These are phyloP conservation scores for Picea glauca DNA, from an alignment of 75 land plant genomes.

Conservation along the genomic window DNA sequence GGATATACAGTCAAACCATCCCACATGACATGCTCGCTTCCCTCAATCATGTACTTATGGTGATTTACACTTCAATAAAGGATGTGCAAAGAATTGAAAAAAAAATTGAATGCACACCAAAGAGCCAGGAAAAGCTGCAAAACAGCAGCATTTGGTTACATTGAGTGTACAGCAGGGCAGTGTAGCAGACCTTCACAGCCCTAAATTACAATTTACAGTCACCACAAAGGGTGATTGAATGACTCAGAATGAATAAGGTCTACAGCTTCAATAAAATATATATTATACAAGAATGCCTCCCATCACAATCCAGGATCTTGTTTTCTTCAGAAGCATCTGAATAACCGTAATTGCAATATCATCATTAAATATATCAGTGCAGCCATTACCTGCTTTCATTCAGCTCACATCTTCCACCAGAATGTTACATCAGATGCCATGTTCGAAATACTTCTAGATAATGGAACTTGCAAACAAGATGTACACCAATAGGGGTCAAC, in stretches of 20 bases:
- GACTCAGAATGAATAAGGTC: neutral
- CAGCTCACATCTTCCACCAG: neutral
- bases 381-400: neutral
- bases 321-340: neutral
- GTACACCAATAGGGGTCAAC: neutral
- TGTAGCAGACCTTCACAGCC: slow-evolving; percentile 1
- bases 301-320: neutral
- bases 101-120: slow-evolving; percentile 4
- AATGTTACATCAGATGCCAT: neutral
- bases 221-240: slow-evolving; percentile 10
- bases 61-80: neutral
- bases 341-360: neutral
- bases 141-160: slow-evolving; percentile 7
- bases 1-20: neutral
- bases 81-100: slow-evolving; percentile 1
- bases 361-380: neutral
- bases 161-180: slow-evolving; percentile 7
- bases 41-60: too few species aligned
- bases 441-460: neutral
- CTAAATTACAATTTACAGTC: slow-evolving; percentile 17
- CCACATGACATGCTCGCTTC: too few species aligned
- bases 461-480: slow-evolving; percentile 5
- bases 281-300: slow-evolving; percentile 12
- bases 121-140: neutral
- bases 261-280: neutral